These are phyloP conservation scores for Angomonas desouzai DNA, from an alignment of 208 protist genomes.

Conservation along the genomic window DNA sequence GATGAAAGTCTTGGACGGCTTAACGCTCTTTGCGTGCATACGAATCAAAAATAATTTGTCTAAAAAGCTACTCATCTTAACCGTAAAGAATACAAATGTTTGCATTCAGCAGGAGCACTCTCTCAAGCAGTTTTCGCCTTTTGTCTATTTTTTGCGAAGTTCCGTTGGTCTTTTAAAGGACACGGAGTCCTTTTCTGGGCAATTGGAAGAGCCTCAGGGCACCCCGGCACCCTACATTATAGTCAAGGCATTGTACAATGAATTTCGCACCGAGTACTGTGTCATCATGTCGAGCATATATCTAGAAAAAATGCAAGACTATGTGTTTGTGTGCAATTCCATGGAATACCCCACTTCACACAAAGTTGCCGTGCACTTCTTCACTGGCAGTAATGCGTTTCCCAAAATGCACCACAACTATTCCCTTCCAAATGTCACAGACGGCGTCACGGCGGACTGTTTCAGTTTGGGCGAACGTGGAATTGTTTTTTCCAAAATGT, in stretches of 20 bases:
- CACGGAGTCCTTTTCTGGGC: conserved; percentile 17
- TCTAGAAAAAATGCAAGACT: conserved; percentile 62
- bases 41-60: conserved; percentile 69
- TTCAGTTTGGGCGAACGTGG: conserved; percentile 57
- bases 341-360: conserved; percentile 38
- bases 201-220: conserved; percentile 24
- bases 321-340: conserved; percentile 67
- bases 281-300: conserved; percentile 73
- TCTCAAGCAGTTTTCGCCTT: conserved; percentile 58
- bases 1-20: conserved; percentile 47
- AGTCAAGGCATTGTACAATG: conserved; percentile 57
- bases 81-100: conserved; percentile 71
- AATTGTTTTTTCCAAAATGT: conserved; percentile 42
- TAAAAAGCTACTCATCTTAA: conserved; percentile 59
- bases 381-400: conserved; percentile 9
- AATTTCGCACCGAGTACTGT: conserved; percentile 71
- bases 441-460: conserved; percentile 3
- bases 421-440: neutral
- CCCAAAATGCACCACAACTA: conserved; percentile 4
- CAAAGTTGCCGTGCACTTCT: conserved; percentile 12
- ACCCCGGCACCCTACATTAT: conserved; percentile 59
- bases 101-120: conserved; percentile 82
- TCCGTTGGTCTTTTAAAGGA: conserved; percentile 52
- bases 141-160: conserved; percentile 66
- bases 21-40: conserved; percentile 74